Evolutionary conservation across 345 rosid genomes (phyloP), one percentile per base, ranked within the genome.

Genomic region (Brassica napus): DNA sequence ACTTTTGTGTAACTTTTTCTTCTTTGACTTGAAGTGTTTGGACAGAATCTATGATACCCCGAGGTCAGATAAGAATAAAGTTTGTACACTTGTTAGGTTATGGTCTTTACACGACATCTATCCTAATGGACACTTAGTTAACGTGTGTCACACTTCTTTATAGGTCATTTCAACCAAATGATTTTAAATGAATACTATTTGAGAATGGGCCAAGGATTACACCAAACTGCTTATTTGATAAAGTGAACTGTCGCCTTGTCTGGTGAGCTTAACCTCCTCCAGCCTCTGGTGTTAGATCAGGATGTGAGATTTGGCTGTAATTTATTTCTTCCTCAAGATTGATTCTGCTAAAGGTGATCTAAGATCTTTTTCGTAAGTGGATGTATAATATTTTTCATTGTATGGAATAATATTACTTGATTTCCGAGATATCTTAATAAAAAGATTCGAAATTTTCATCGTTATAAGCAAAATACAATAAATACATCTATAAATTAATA

Each of bases 11-110:
- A 35, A 58, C 55, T 61, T 4, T 71, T n/a, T 72, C 76, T 61
- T 42, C 69, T 44, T 73, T 44, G 68, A 72, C 59, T 61, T 61
- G 42, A 62, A 60, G 44, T 73, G 69, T 8, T 42, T 62, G 62
- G 68, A 72, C 28, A 72, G 30, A 72, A 61, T 72, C 42, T 60
- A 61, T 42, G 58, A 26, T 24, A 7, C 65, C 55, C 42, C 54
- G 54, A 37, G 31, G 24, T 21, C 70, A 66, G 32, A 37, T 21
- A 23, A 18, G 21, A 65, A 1, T 35, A 16, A 65, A 10, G 11
- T 18, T 57, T 57, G 32, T 34, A 21, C 23, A 71, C 18, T 34
- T 5, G 8, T 34, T 34, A 34, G 37, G 37, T 69, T 52, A 47
- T 16, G 15, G 44, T 30, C 63, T 69, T 58, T 23, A 23, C 11